These are phyloP conservation scores for Coniochaeta sp. DNA, from an alignment of 2,329 filamentous ascomycete genomes.

Conservation along the genomic window DNA sequence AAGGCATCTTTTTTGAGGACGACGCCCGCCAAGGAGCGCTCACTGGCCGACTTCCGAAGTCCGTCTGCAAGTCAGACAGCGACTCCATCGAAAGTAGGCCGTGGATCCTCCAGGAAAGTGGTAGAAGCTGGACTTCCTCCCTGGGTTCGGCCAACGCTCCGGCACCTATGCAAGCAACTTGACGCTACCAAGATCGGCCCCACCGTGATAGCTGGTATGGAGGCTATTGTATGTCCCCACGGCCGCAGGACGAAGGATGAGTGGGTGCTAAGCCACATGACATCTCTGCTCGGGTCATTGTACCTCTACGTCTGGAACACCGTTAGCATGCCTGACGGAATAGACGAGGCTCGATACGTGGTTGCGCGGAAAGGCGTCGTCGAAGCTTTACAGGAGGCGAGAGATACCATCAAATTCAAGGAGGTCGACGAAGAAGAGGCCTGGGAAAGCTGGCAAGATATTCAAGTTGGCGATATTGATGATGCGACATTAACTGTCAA, in stretches of 20 bases:
- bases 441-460: conserved; percentile 45
- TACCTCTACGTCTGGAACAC: conserved; percentile 52
- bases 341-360: conserved; percentile 36
- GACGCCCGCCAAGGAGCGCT: conserved; percentile 21
- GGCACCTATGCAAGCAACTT: conserved; percentile 56
- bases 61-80: conserved; percentile 20
- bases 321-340: conserved; percentile 28
- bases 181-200: conserved; percentile 55
- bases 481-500: conserved; percentile 48
- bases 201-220: conserved; percentile 68
- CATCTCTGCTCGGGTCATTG: conserved; percentile 50
- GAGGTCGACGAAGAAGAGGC: conserved; percentile 35
- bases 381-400: conserved; percentile 31
- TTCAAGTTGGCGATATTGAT: conserved; percentile 50
- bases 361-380: conserved; percentile 39
- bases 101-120: conserved; percentile 23
- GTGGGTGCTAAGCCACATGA: conserved; percentile 39
- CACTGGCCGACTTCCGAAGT: conserved; percentile 18
- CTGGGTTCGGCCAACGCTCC: conserved; percentile 65
- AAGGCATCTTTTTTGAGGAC: conserved; percentile 11
- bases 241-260: conserved; percentile 38
- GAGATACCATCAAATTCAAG: conserved; percentile 27
- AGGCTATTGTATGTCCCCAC: conserved; percentile 39
- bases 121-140: conserved; percentile 33
- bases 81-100: conserved; percentile 24